These are phyloP conservation scores for Hypoxylon rubiginosum DNA, from an alignment of 2,329 filamentous ascomycete species.

Conservation along the genomic window DNA sequence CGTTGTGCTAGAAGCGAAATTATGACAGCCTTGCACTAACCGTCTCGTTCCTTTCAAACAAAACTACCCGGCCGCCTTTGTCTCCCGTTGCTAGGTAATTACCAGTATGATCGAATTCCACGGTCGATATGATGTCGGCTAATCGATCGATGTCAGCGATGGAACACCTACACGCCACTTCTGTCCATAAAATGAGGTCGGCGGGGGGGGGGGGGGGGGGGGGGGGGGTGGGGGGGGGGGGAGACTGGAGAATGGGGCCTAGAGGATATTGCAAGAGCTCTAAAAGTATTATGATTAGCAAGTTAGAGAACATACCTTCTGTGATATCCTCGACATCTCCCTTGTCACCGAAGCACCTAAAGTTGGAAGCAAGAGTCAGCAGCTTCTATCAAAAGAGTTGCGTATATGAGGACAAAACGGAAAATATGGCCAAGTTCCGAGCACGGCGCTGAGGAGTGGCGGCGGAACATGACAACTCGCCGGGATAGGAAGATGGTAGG, in stretches of 20 bases:
- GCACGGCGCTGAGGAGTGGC: slow-evolving; percentile 1
- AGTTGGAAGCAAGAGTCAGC: slow-evolving; percentile 47
- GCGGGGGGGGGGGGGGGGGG: background rate
- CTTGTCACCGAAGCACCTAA: slow-evolving; percentile 98
- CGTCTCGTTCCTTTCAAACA: slow-evolving; percentile 96
- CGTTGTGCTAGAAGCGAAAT: background rate
- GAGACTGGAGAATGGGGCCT: background rate
- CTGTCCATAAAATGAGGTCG: slow-evolving; percentile 1
- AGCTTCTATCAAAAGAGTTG: slow-evolving; percentile 16
- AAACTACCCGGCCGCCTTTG: slow-evolving; percentile 86
- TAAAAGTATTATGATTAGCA: background rate
- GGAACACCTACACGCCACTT: slow-evolving; percentile 35
- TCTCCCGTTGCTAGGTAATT: slow-evolving; percentile 93
- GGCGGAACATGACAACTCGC: slow-evolving; percentile 24
- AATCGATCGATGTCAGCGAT: slow-evolving; percentile 45
- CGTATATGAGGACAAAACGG: background rate
- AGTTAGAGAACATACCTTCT: slow-evolving; percentile 75
- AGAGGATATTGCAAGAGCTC: slow-evolving; percentile 3
- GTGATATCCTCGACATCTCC: slow-evolving; percentile 99
- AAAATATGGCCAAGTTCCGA: background rate
- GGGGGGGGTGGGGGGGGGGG: no score
- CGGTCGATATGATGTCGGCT: slow-evolving; percentile 93
- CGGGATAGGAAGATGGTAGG: slow-evolving; percentile 25
- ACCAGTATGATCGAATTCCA: slow-evolving; percentile 90
- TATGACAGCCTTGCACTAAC: slow-evolving; percentile 64